Evolutionary conservation across 768 basidiomycete genomes (phyloP), one percentile per base, ranked within the genome.

Genomic region (Calocera cornea): DNA sequence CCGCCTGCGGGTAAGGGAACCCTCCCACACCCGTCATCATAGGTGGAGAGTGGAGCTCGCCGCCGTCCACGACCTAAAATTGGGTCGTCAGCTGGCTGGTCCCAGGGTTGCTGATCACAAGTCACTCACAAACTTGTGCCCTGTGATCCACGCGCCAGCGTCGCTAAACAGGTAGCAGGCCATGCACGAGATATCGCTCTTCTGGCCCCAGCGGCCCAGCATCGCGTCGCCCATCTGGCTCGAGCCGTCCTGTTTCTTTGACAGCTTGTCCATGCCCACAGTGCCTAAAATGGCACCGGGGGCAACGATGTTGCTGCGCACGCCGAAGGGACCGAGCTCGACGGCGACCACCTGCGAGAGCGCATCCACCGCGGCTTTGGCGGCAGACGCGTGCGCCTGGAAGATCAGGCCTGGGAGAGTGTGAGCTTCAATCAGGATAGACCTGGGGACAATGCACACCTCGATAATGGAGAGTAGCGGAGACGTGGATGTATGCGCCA

Each of bases 281-380:
- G 95, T 97, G 11, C 81, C 85, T 2, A 73, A 83, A 67, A 95
- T 95, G 5, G 90, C 17, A 67, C 65, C 89, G 2, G 92, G 91
- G 2, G 90, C 83, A 71, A 93, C 86, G 60, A 90, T 85, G 72
- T 92, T 97, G 19, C 91, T 90, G 54, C 95, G 86, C 22, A 98
- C 86, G n/a, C 95, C 95, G 71, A 86, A 83, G 2, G 95, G 95
- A 0, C 95, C 95, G 78, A 95, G 94, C 78, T 98, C 95, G 14
- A 95, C 84, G 1, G 95, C 93, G 31, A 97, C 77, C 1, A 91
- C 93, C 1, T 83, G 81, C 66, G 90, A 91, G 3, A 94, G 80
- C 0, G 94, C 92, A 74, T 99, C 95, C 38, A 98, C 85, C 19
- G 83, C 95, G 0, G 95, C 94, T 76, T 98, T 99, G 27, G 95